Evolutionary conservation across 768 basidiomycete genomes (phyloP).

Genomic region (Cystobasidiopsis lactophilus): DNA sequence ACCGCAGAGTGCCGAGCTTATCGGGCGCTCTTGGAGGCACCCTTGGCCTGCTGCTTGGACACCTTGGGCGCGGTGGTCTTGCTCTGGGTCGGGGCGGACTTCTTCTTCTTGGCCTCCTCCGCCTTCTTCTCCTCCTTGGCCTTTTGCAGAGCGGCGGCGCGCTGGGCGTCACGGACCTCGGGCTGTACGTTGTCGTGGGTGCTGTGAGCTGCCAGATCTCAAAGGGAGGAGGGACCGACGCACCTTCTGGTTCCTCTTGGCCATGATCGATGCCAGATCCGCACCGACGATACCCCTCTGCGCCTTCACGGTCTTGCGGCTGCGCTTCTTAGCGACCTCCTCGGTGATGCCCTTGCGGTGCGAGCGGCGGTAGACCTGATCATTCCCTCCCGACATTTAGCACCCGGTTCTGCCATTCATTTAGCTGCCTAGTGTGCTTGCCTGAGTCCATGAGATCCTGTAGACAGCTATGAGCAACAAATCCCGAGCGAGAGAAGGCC

Average conservation of each 20-base stretch:
- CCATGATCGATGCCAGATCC: conserved; percentile 71
- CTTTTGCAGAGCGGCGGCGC: conserved; percentile 22
- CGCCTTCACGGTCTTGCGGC: conserved; percentile 74
- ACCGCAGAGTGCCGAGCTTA: not conserved
- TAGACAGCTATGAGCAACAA: too few species aligned
- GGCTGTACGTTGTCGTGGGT: conserved; percentile 19
- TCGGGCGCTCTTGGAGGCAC: conserved; percentile 5
- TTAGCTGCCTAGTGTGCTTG: too few species aligned
- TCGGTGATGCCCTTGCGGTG: conserved; percentile 99
- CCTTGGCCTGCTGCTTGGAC: conserved; percentile 10
- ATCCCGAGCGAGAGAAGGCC: not conserved
- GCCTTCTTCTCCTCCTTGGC: conserved; percentile 21
- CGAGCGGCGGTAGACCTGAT: conserved; percentile 86
- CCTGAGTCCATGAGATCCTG: conserved; percentile 10
- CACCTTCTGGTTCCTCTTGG: conserved; percentile 71
- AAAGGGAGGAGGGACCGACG: not conserved
- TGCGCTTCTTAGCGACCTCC: conserved; percentile 97
- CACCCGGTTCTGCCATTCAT: not conserved
- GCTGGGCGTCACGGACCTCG: conserved; percentile 52
- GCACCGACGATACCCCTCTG: conserved; percentile 96
- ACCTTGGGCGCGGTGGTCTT: conserved; percentile 10
- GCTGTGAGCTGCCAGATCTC: not conserved
- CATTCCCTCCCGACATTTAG: too few species aligned
- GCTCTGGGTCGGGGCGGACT: not conserved
- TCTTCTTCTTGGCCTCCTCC: conserved; percentile 15